Evolutionary conservation across 2,329 filamentous ascomycete genomes (phyloP), one percentile per base, ranked within the genome.

Genomic region (Coniochaeta prunicola): DNA sequence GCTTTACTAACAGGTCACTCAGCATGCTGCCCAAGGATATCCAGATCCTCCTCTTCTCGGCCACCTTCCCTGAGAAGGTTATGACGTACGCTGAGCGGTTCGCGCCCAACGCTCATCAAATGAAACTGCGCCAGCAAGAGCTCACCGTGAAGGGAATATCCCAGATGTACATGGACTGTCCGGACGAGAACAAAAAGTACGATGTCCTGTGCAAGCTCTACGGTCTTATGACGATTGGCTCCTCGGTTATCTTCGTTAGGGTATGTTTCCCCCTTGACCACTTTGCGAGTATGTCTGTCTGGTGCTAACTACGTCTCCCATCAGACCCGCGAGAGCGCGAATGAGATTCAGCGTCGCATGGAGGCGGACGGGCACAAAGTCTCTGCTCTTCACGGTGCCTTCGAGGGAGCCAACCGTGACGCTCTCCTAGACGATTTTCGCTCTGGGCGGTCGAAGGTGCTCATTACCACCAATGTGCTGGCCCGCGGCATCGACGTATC

Each of bases 161-260:
- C 65, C 94, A 99, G 70, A 91, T 99, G 77, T 99, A 96, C 71
- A 91, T 99, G 71, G 94, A 99, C 73, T 97, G 93, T 68, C 84
- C 89, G 24, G 81, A 82, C 34, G 90, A 96, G 64, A 77, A 86
- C 36, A 86, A 90, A 68, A 97, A 97, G 72, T 99, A 96, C 70
- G 84, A 89, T 36, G 87, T 90, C 59, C 84, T 99, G 8, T 89
- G 96, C 72, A 91, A 93, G 70, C 89, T 99, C 60, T 99, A 99
- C 71, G 92, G 93, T 59, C 80, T 97, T 50, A 93, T 99, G 84
- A 97, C 92, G 17, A 92, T 97, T 67, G 92, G 92, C 5, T 96
- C 93, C 8, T 97, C 94, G 0, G 96, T 99, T 69, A 97, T 99
- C 67, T 99, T 99, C 69, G 93, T 97, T 73, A 91, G 88, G 81